phyloP scores from a whole-genome alignment of 2,329 filamentous ascomycete species.

The Pleochaeta shiraiana region DNA sequence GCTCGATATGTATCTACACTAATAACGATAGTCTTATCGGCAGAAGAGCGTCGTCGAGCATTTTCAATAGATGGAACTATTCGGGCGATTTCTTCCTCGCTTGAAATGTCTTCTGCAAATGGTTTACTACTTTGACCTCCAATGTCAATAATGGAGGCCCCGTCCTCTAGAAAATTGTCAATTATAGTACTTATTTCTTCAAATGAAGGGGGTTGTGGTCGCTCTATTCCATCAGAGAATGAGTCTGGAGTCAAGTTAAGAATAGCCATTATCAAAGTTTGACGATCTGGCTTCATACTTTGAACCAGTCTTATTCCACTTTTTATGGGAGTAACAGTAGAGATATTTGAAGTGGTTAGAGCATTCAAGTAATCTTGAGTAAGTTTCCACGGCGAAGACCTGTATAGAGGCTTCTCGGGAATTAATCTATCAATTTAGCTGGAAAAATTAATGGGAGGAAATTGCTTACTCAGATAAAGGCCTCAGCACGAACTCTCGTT shows the following conservation, averaged over 20 bases:
- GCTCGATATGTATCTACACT: conserved; percentile 90
- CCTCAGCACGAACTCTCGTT: conserved; percentile 82
- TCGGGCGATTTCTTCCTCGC: conserved; percentile 53
- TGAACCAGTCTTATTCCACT: conserved; percentile 30
- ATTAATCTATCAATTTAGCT: conserved; percentile 26
- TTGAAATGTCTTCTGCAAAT: conserved; percentile 41
- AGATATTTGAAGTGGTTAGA: conserved; percentile 30
- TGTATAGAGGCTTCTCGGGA: conserved; percentile 30
- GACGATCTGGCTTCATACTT: conserved; percentile 28
- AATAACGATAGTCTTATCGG: conserved; percentile 24
- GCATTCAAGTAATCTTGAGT: conserved; percentile 38
- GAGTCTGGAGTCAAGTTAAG: conserved; percentile 91
- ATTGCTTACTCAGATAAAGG: conserved; percentile 52
- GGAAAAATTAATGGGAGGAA: neutral
- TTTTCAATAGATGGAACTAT: conserved; percentile 53
- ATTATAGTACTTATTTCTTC: conserved; percentile 19
- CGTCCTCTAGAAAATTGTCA: conserved; percentile 36
- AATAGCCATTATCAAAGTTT: conserved; percentile 77
- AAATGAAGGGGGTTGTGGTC: conserved; percentile 19
- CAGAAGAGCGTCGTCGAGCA: neutral
- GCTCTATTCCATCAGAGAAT: conserved; percentile 72
- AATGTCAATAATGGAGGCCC: conserved; percentile 73
- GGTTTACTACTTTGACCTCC: conserved; percentile 89
- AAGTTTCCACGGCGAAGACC: conserved; percentile 34
- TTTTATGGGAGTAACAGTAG: conserved; percentile 35